These are phyloP conservation scores for Orbilia quercus DNA, from an alignment of 2,329 filamentous ascomycete genomes.

Conservation along the genomic window DNA sequence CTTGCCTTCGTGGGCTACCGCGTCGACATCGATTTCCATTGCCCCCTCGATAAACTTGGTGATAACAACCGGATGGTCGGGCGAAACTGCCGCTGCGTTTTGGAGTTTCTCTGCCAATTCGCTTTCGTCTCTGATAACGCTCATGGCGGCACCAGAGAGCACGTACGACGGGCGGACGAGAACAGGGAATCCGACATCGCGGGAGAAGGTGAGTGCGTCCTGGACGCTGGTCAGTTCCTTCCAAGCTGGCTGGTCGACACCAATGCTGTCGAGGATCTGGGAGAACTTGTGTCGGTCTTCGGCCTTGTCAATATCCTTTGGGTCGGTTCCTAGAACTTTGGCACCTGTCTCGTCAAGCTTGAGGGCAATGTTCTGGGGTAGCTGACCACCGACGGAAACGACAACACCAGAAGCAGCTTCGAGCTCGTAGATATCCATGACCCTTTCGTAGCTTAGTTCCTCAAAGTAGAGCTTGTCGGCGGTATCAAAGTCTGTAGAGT, in stretches of 20 bases:
- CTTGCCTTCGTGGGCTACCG: conserved; percentile 85
- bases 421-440: conserved; percentile 98
- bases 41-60: conserved; percentile 98
- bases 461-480: conserved; percentile 97
- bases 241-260: conserved; percentile 96
- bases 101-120: conserved; percentile 95
- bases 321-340: conserved; percentile 90
- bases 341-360: conserved; percentile 92
- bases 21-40: conserved; percentile 95
- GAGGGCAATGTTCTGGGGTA: conserved; percentile 96
- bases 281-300: conserved; percentile 99
- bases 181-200: conserved; percentile 89
- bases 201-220: conserved; percentile 87
- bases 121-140: conserved; percentile 85
- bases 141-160: conserved; percentile 97
- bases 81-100: conserved; percentile 88
- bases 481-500: conserved; percentile 84
- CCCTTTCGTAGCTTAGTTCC: conserved; percentile 93
- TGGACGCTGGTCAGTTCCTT: conserved; percentile 92
- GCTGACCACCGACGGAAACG: conserved; percentile 93
- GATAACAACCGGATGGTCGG: conserved; percentile 97
- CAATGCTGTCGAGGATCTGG: conserved; percentile 94
- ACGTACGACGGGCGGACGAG: conserved; percentile 95
- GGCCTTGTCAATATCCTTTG: conserved; percentile 94
- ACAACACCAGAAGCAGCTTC: conserved; percentile 87